Evolutionary conservation across 805 yeast species (phyloP).

Genomic region (Suhomyces emberorum): DNA sequence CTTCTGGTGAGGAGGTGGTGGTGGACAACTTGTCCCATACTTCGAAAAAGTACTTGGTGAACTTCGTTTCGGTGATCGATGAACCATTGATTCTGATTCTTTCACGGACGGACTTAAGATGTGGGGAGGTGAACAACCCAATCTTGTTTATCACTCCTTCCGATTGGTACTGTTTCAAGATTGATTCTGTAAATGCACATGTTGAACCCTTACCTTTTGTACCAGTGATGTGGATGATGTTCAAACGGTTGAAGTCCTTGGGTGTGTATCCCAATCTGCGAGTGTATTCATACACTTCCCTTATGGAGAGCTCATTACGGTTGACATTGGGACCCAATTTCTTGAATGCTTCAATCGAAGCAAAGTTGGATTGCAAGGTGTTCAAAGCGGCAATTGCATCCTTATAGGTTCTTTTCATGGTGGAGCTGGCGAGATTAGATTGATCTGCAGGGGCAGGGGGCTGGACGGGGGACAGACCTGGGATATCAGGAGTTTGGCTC

Average conservation of each 20-base stretch:
- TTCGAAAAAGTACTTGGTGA: constrained; percentile 88
- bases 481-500: constrained; percentile 3
- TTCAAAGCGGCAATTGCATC: constrained; percentile 87
- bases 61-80: constrained; percentile 77
- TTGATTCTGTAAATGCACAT: constrained; percentile 87
- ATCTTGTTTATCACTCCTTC: constrained; percentile 48
- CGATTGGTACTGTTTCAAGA: constrained; percentile 57
- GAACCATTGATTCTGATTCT: constrained; percentile 83
- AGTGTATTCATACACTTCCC: constrained; percentile 63
- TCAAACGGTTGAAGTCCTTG: constrained; percentile 66
- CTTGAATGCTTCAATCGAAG: constrained; percentile 79
- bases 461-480: neutral
- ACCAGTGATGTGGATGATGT: constrained; percentile 90
- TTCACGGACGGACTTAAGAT: constrained; percentile 87
- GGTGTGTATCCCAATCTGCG: constrained; percentile 44
- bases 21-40: constrained; percentile 79
- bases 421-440: neutral
- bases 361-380: constrained; percentile 85
- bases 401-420: constrained; percentile 23
- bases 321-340: constrained; percentile 61
- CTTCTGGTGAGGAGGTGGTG: constrained; percentile 50
- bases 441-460: neutral
- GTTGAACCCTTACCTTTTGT: constrained; percentile 99
- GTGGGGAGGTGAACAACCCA: constrained; percentile 97
- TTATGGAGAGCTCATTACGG: constrained; percentile 61